Conservation (phyloP, 129 eudicot genomes). For the Saussurea involucrata region DNA sequence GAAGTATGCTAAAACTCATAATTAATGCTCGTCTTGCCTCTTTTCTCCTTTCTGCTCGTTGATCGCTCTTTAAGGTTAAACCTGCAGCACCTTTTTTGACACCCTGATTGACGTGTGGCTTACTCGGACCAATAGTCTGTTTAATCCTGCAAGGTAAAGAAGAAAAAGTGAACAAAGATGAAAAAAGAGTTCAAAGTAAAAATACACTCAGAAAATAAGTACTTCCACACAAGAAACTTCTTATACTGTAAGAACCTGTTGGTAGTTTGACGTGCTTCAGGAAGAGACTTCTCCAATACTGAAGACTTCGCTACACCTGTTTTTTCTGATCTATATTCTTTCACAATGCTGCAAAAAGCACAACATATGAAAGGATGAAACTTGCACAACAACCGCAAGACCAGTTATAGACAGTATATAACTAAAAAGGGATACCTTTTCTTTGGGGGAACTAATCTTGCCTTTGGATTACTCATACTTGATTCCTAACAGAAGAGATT, state of each 20-base stretch:
- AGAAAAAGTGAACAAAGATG: neutral
- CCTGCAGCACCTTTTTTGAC: slow-evolving; percentile 26
- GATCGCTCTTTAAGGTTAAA: slow-evolving; percentile 43
- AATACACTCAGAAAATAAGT: neutral
- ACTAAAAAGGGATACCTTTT: slow-evolving; percentile 42
- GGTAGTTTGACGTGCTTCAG: slow-evolving; percentile 33
- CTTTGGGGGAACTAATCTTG: slow-evolving; percentile 20
- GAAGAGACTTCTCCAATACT: slow-evolving; percentile 29
- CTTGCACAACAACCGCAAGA: neutral
- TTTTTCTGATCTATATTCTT: slow-evolving; percentile 25
- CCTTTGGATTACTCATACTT: slow-evolving; percentile 17
- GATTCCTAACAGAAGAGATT: slow-evolving; percentile 14
- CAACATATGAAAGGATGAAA: neutral
- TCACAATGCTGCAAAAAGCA: neutral
- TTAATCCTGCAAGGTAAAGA: slow-evolving; percentile 32
- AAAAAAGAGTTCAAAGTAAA: neutral
- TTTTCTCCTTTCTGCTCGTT: slow-evolving; percentile 55
- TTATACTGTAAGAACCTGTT: slow-evolving; percentile 36
- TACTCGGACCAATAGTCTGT: slow-evolving; percentile 24
- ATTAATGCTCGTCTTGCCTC: slow-evolving; percentile 41
- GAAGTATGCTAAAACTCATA: neutral
- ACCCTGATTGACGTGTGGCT: neutral
- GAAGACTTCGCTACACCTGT: slow-evolving; percentile 16
- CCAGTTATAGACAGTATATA: neutral
- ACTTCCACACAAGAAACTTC: neutral